Conservation (phyloP, 1,284 basidiomycete genomes). For the Ustilago vetiveriae region DNA sequence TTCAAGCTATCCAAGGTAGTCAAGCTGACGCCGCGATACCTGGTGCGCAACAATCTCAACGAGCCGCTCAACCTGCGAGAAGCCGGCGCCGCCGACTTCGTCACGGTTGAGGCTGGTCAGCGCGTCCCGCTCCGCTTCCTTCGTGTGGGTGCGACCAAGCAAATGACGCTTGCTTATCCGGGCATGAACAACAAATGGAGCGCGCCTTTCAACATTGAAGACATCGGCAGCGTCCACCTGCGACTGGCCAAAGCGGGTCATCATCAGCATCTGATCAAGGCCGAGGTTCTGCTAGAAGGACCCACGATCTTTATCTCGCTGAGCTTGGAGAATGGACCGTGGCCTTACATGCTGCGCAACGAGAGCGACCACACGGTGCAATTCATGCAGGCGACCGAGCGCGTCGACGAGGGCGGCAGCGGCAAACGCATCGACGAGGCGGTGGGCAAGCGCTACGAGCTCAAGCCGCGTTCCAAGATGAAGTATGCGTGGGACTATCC, state of each 20-base stretch:
- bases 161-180: constrained; percentile 83
- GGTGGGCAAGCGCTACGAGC: constrained; percentile 69
- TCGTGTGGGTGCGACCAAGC: constrained; percentile 71
- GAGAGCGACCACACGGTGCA: constrained; percentile 79
- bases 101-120: constrained; percentile 70
- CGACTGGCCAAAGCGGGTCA: constrained; percentile 70
- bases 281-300: constrained; percentile 84
- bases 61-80: constrained; percentile 83
- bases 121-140: constrained; percentile 78
- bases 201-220: constrained; percentile 88
- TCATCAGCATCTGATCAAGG: constrained; percentile 75
- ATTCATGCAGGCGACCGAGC: constrained; percentile 74
- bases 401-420: constrained; percentile 29
- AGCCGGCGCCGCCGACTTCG: constrained; percentile 73
- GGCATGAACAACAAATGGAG: constrained; percentile 87
- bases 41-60: constrained; percentile 83
- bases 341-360: constrained; percentile 93
- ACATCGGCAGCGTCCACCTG: constrained; percentile 86
- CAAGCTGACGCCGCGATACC: constrained; percentile 87
- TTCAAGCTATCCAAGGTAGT: constrained; percentile 97
- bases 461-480: constrained; percentile 73
- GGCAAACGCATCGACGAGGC: constrained; percentile 39
- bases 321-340: constrained; percentile 75
- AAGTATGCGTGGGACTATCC: constrained; percentile 96
- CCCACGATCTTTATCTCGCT: constrained; percentile 89